A percentile compares a stretch with the other conserved stretches of the same genome.
phyloP scores from a whole-genome alignment of 257 asterid species.

The Solanum virginianum region DNA sequence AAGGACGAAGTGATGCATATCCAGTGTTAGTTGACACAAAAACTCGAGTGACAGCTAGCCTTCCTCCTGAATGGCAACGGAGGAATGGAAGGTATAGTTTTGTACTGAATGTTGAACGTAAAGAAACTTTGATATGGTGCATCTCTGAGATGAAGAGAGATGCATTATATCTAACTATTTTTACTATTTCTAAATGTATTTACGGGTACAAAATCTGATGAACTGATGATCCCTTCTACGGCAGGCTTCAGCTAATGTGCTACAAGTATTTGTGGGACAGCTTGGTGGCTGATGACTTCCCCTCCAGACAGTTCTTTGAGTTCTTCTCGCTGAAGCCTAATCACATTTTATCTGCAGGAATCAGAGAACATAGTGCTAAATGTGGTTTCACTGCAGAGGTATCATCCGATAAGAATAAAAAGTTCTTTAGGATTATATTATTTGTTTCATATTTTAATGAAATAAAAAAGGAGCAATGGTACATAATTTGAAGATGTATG shows the following conservation, averaged over 20 bases:
- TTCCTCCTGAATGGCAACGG: constrained; percentile 72
- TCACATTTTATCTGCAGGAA: constrained; percentile 36
- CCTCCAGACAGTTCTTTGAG: constrained; percentile 42
- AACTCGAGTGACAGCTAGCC: constrained; percentile 60
- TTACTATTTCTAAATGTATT: background rate
- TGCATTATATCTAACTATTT: background rate
- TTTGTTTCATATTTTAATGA: background rate
- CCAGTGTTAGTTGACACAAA: constrained; percentile 72
- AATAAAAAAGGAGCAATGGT: background rate
- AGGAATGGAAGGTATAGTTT: constrained; percentile 73
- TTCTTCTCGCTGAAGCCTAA: constrained; percentile 71
- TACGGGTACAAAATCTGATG: background rate
- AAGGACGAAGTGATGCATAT: constrained; percentile 27
- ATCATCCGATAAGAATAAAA: background rate
- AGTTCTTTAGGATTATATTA: background rate
- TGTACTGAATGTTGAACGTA: background rate
- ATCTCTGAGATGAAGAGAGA: background rate
- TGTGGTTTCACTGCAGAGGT: constrained; percentile 77
- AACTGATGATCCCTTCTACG: background rate
- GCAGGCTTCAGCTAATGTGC: constrained; percentile 95
- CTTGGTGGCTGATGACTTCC: constrained; percentile 51
- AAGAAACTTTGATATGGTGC: background rate
- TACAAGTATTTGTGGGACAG: constrained; percentile 88
- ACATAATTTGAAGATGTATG: background rate
- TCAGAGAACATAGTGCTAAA: constrained; percentile 43